A percentile compares a stretch with the other conserved stretches of the same genome.
These are phyloP conservation scores for Zygosaccharomyces sapae DNA, from an alignment of 1,139 yeast genomes.

Conservation along the genomic window DNA sequence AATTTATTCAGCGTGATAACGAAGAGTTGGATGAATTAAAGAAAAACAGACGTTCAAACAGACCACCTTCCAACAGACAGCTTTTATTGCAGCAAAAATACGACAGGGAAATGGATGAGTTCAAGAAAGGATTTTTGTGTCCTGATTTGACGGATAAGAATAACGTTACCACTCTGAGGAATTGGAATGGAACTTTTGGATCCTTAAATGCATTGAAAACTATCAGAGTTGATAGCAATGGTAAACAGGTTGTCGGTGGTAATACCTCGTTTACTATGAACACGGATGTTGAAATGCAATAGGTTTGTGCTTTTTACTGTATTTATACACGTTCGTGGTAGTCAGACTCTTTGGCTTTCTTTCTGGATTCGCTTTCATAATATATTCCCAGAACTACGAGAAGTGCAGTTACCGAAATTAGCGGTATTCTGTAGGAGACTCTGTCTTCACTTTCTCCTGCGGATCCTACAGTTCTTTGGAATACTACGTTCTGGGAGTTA, in stretches of 20 bases:
- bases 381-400: neutral
- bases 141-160: conserved; percentile 66
- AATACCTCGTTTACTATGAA: conserved; percentile 7
- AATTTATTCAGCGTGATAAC: conserved; percentile 64
- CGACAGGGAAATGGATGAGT: conserved; percentile 58
- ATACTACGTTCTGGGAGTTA: conserved; percentile 16
- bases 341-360: neutral
- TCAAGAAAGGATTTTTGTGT: conserved; percentile 64
- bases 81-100: conserved; percentile 58
- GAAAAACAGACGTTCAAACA: conserved; percentile 67
- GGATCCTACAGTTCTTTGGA: conserved; percentile 11
- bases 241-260: conserved; percentile 30
- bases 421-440: neutral
- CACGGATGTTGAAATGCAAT: conserved; percentile 14
- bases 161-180: conserved; percentile 55
- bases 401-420: neutral
- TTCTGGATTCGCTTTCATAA: neutral
- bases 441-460: neutral
- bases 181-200: conserved; percentile 82
- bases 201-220: conserved; percentile 62
- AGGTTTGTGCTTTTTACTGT: neutral
- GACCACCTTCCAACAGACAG: conserved; percentile 75
- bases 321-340: neutral
- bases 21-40: conserved; percentile 62
- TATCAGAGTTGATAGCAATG: conserved; percentile 27